These are phyloP conservation scores for Apiospora kogelbergensis DNA, from an alignment of 2,329 filamentous ascomycete species.

Conservation along the genomic window DNA sequence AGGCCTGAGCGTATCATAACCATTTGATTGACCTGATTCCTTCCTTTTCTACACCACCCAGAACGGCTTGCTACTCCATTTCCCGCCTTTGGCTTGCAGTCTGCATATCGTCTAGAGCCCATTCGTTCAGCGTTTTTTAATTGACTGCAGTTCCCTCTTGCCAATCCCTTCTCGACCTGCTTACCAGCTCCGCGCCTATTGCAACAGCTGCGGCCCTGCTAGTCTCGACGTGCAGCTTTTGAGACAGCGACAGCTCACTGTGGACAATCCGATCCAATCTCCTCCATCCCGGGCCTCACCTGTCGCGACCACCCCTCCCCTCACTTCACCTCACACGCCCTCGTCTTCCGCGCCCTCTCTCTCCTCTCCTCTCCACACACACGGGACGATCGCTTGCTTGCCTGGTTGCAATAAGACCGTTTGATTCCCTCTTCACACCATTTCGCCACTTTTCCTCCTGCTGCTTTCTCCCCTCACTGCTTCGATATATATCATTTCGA, in stretches of 20 bases:
- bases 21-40: slow-evolving; percentile 16
- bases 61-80: slow-evolving; percentile 17
- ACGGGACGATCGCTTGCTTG: not conserved
- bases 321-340: slow-evolving; percentile 13
- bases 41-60: slow-evolving; percentile 14
- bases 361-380: slow-evolving; percentile 8
- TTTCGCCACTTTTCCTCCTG: slow-evolving; percentile 31
- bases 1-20: slow-evolving; percentile 23
- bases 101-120: not conserved
- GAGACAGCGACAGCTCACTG: slow-evolving; percentile 22
- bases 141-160: not conserved
- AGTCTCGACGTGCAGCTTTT: slow-evolving; percentile 28
- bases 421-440: slow-evolving; percentile 26
- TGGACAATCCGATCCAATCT: not conserved
- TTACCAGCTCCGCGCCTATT: slow-evolving; percentile 26
- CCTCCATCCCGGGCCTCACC: slow-evolving; percentile 22
- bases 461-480: slow-evolving; percentile 18
- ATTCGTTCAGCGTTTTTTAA: slow-evolving; percentile 4
- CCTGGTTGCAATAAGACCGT: slow-evolving; percentile 33
- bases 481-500: slow-evolving; percentile 12
- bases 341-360: not conserved
- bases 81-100: slow-evolving; percentile 9
- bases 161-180: slow-evolving; percentile 15
- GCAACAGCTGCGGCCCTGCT: slow-evolving; percentile 23
- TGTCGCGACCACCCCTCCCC: slow-evolving; percentile 27